Conservation (phyloP, 2,329 filamentous ascomycete species). For the Dothideomycetes sp. region DNA sequence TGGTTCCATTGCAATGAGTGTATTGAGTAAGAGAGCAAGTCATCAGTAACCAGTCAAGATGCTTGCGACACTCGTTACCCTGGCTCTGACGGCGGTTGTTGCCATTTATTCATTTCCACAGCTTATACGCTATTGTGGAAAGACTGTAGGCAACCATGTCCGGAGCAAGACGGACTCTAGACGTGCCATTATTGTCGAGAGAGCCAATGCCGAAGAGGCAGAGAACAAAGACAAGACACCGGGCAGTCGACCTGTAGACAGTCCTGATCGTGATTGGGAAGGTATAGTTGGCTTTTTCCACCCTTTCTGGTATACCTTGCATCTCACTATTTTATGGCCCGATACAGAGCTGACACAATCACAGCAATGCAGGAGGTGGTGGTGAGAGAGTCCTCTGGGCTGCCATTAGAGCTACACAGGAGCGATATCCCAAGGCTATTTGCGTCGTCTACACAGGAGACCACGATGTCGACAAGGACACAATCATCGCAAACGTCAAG, state of each 20-base stretch:
- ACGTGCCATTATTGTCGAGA: constrained; percentile 10
- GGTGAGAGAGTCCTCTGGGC: constrained; percentile 96
- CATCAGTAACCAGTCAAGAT: too few relatives aligned
- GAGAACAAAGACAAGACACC: background rate
- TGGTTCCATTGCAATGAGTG: too few relatives aligned
- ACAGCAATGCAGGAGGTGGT: constrained; percentile 85
- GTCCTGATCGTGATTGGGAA: constrained; percentile 53
- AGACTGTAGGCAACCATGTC: constrained; percentile 10
- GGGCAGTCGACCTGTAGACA: background rate
- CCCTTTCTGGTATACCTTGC: constrained; percentile 68
- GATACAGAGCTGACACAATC: background rate
- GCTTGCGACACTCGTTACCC: constrained; percentile 1
- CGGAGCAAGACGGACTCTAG: constrained; percentile 9
- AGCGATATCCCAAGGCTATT: constrained; percentile 75
- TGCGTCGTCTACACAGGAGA: constrained; percentile 95
- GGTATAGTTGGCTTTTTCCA: constrained; percentile 95
- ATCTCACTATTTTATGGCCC: background rate
- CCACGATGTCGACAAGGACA: constrained; percentile 70
- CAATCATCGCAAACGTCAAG: constrained; percentile 54
- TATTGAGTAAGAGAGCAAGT: too few relatives aligned
- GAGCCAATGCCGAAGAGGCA: constrained; percentile 8
- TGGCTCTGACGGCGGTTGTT: background rate
- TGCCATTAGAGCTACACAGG: constrained; percentile 81
- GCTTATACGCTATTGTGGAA: constrained; percentile 4
- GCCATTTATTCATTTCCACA: constrained; percentile 2